Conservation (phyloP, 768 basidiomycete genomes). For the Brasilioporus rufonigricans region DNA sequence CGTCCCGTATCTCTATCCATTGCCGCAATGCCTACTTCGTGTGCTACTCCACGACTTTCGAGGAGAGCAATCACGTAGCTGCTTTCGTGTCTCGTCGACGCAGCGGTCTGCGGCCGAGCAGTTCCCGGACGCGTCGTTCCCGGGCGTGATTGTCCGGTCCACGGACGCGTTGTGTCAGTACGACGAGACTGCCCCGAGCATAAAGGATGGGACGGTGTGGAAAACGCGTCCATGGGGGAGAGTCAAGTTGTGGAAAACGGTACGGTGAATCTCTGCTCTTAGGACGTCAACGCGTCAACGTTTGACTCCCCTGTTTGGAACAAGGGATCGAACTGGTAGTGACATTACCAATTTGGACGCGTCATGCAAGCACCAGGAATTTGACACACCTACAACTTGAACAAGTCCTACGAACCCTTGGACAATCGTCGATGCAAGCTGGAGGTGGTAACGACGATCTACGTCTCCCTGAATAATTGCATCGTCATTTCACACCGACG, state of each 20-base stretch:
- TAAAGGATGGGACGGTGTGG: constrained; percentile 13
- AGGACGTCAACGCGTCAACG: too few species aligned
- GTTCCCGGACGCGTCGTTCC: constrained; percentile 34
- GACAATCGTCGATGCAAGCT: too few species aligned
- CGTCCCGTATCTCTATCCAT: constrained; percentile 78
- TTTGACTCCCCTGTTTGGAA: too few species aligned
- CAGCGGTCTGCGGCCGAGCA: constrained; percentile 63
- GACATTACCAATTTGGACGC: too few species aligned
- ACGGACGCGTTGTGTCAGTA: constrained; percentile 38
- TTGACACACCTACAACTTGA: too few species aligned
- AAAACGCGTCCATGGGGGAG: constrained; percentile 5
- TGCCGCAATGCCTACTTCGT: constrained; percentile 86
- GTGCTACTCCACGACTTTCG: constrained; percentile 73
- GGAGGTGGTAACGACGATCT: too few species aligned
- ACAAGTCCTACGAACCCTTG: too few species aligned
- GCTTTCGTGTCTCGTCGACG: constrained; percentile 55
- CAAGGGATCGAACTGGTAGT: too few species aligned
- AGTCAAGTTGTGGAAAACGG: not conserved
- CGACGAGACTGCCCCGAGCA: constrained; percentile 14
- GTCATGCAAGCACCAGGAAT: too few species aligned
- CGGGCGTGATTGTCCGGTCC: constrained; percentile 59
- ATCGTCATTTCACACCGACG: too few species aligned
- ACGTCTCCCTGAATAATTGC: too few species aligned
- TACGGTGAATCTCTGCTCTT: not conserved
- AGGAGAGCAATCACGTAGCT: constrained; percentile 67